Evolutionary conservation across 371 early-diverging fungal species (phyloP), one percentile per base, ranked within the genome.

Genomic region (Amoeboradix gromovi): DNA sequence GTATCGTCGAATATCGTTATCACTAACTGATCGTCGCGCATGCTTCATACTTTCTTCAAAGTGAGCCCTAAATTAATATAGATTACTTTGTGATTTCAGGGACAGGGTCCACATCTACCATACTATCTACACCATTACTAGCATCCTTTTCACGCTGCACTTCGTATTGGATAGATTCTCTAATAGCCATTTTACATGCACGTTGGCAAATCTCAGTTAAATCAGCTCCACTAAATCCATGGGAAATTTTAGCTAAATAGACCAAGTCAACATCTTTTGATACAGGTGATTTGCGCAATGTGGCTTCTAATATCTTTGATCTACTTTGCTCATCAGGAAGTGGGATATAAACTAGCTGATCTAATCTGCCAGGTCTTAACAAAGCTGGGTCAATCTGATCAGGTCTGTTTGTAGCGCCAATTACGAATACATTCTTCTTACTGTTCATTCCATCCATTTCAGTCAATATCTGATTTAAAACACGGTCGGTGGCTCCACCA

Each of bases 401-500:
- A 0, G 98, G 98, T 66, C 98, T 86, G 77, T 99, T 99, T 0
- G 99, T 99, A 22, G 99, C 99, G 0, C 93, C 97, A 0, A 96
- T 90, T 0, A 96, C 87, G 0, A 89, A 92, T 0, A 96, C 95
- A 75, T 90, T 87, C 86, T 98, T 94, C 83, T 96, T 97, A 71
- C 92, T 92, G 75, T 94, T 94, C 97, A 99, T 98, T 76, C 99
- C 99, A 76, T 99, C 99, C 98, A 99, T 98, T 81, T 98, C 99
- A 29, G 97, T 96, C 73, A 99, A 82, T 71, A 99, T 87, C 81
- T 98, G 98, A 82, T 99, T 99, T 66, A 99, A 84, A 29, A 98
- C 97, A 78, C 98, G 92, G 74, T 97, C 98, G 68, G 98, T 97
- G 31, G 94, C 89, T 73, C 93, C 96, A 30, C 96, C 94, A 68